These are phyloP conservation scores for Picocystis sp. DNA, from an alignment of 163 green algal genomes.

Conservation along the genomic window DNA sequence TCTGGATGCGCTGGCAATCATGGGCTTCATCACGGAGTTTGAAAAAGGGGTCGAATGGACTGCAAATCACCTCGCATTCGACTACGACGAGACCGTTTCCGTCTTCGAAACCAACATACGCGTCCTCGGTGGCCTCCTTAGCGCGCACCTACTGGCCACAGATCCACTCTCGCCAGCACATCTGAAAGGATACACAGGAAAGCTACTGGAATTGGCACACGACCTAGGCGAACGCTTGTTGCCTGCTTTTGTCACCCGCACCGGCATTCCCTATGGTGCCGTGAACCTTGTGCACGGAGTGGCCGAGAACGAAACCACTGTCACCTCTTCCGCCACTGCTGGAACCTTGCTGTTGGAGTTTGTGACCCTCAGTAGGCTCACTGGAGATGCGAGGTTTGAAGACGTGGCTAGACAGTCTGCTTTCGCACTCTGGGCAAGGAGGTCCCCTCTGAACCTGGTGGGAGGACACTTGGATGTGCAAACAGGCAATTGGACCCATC, in stretches of 20 bases:
- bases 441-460: too few relatives aligned
- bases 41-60: constrained; percentile 7
- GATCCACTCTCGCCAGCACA: neutral
- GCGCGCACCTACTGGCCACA: constrained; percentile 41
- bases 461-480: constrained; percentile 33
- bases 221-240: constrained; percentile 61
- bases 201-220: constrained; percentile 47
- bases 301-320: constrained; percentile 23
- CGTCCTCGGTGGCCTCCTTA: constrained; percentile 66
- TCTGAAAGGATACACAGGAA: constrained; percentile 30
- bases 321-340: constrained; percentile 75
- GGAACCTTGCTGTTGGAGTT: constrained; percentile 85
- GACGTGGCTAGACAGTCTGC: too few relatives aligned
- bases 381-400: too few relatives aligned
- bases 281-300: constrained; percentile 53
- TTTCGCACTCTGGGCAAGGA: too few relatives aligned
- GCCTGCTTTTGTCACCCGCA: constrained; percentile 71
- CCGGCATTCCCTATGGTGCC: constrained; percentile 53
- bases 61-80: constrained; percentile 17
- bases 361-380: constrained; percentile 27
- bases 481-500: constrained; percentile 40
- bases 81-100: constrained; percentile 40
- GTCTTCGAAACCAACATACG: constrained; percentile 87
- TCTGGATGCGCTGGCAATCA: constrained; percentile 17
- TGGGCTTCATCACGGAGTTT: constrained; percentile 9